A percentile compares a stretch with the other conserved stretches of the same genome.
phyloP scores from a whole-genome alignment of 2,329 filamentous ascomycete genomes.

The Sporothrix euskadiensis region DNA sequence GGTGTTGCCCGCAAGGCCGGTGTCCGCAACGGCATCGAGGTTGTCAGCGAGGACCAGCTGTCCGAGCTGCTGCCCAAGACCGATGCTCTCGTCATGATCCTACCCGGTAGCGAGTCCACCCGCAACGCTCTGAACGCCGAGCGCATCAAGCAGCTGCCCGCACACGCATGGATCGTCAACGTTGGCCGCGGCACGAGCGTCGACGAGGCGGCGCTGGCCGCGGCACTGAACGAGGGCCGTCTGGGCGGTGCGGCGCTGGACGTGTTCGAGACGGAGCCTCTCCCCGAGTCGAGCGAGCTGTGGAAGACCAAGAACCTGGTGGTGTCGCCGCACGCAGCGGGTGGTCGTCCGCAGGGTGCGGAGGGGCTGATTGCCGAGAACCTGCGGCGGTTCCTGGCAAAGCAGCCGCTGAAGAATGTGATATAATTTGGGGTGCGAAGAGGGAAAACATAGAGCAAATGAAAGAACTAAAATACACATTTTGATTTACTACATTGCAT shows the following conservation, averaged over 20 bases:
- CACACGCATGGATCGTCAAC: slow-evolving; percentile 49
- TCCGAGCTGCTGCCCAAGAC: slow-evolving; percentile 44
- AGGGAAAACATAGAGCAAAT: not conserved
- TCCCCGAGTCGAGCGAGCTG: slow-evolving; percentile 41
- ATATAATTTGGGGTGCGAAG: slow-evolving; percentile 26
- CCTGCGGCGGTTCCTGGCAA: slow-evolving; percentile 59
- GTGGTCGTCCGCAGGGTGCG: slow-evolving; percentile 60
- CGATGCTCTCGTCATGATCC: slow-evolving; percentile 52
- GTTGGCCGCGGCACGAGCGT: slow-evolving; percentile 50
- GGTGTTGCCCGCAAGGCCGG: slow-evolving; percentile 60
- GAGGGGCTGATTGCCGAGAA: slow-evolving; percentile 63
- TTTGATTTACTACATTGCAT: not conserved
- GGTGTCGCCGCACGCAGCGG: slow-evolving; percentile 46
- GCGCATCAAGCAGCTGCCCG: slow-evolving; percentile 43
- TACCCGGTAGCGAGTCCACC: slow-evolving; percentile 46
- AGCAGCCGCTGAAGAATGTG: slow-evolving; percentile 58
- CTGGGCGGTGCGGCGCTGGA: slow-evolving; percentile 54
- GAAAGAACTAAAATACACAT: not conserved
- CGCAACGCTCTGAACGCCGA: slow-evolving; percentile 45
- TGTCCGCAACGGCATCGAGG: slow-evolving; percentile 53
- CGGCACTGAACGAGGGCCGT: slow-evolving; percentile 46
- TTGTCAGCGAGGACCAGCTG: slow-evolving; percentile 45
- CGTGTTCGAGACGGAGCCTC: slow-evolving; percentile 50
- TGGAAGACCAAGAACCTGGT: slow-evolving; percentile 35
- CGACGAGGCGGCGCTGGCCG: slow-evolving; percentile 52